Base-by-base conservation (phyloP, 2,329 filamentous ascomycete genomes). In the Blastomyces percursus region DNA sequence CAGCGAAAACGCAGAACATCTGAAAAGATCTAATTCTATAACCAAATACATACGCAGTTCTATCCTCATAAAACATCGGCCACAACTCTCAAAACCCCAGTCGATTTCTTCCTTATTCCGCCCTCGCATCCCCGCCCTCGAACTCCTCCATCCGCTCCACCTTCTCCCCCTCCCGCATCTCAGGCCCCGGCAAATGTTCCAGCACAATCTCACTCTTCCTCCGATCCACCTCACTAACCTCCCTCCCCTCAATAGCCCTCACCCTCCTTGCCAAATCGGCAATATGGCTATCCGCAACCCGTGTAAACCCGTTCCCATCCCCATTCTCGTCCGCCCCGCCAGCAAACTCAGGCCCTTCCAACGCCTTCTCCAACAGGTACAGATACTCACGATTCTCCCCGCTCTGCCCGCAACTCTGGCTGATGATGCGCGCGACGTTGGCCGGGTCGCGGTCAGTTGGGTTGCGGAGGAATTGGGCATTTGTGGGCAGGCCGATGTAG, bases 401-500 rank as follows among this genome's bases (percentile, higher is more conserved):
- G 75, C 91, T 96, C 30, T 92, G 90, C 0, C 94, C 94, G 50
- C 79, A 76, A 69, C 90, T 91, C 57, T 78, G 78, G 68, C 86
- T 82, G 69, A 99, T 97, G 75, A 93, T 90, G 74, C 85, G 82
- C 30, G 93, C 92, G 59, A 97, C 82, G 51, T 78, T 74, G 70
- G 91, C 84, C 0, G 89, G 88, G 61, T 94, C 87, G 72, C 96
- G 91, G n/a, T 71, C 70, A 0, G 73, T 71, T 1, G 74, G 69
- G 27, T 76, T 71, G 48, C 75, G 73, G 46, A 92, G 81, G 71
- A 99, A 99, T 74, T 97, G 94, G 62, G 90, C 88, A 71, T 99
- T 99, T 55, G 88, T 85, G 0, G 94, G 94, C 1, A 95, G 89
- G 27, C 94, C 94, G 71, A 99, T 97, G 75, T 99, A 99, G 1